phyloP scores from a whole-genome alignment of 2,329 filamentous ascomycete species.

The Colletotrichum sojae region DNA sequence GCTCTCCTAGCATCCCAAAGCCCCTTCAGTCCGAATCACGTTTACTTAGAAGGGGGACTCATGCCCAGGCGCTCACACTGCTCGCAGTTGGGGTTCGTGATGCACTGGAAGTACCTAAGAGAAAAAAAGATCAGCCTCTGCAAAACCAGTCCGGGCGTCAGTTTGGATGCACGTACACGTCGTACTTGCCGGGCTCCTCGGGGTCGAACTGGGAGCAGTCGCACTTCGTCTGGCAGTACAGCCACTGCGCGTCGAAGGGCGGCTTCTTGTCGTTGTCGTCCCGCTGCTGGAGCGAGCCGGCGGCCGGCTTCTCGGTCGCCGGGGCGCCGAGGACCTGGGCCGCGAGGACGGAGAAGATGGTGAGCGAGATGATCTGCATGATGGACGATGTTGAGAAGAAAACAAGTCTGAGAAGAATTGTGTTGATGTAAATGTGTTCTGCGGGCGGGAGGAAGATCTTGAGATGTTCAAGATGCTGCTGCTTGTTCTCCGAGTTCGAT shows the following conservation, averaged over 20 bases:
- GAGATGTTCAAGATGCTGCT: background rate
- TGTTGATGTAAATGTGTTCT: background rate
- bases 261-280: slow-evolving; percentile 32
- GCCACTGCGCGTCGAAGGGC: slow-evolving; percentile 20
- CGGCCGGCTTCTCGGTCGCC: slow-evolving; percentile 4
- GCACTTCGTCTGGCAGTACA: slow-evolving; percentile 42
- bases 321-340: background rate
- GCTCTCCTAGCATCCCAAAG: too few relatives aligned
- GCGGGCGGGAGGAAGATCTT: too few relatives aligned
- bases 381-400: background rate
- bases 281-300: background rate
- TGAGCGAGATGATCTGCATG: slow-evolving; percentile 18
- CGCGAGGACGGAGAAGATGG: slow-evolving; percentile 33
- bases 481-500: background rate
- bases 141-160: accelerated
- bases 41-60: slow-evolving; percentile 2
- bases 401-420: background rate
- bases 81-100: slow-evolving; percentile 51
- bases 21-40: too few relatives aligned
- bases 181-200: background rate
- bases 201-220: slow-evolving; percentile 47
- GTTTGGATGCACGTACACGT: background rate
- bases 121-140: background rate
- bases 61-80: slow-evolving; percentile 32
- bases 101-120: slow-evolving; percentile 52